phyloP scores from a whole-genome alignment of 176 grass and related monocot genomes.

The Phyllostachys edulis region DNA sequence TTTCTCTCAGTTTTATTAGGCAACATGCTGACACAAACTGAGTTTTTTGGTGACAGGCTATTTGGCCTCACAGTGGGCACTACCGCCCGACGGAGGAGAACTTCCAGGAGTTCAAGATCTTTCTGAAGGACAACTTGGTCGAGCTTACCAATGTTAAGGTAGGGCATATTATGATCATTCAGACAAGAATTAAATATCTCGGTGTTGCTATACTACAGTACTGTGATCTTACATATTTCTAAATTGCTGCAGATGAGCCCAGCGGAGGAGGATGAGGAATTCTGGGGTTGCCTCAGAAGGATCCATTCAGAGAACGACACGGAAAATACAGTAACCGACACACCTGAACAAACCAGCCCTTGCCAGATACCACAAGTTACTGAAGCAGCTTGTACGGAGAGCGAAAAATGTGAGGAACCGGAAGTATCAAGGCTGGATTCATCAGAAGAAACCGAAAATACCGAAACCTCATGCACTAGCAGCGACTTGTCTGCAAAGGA shows the following conservation, averaged over 20 bases:
- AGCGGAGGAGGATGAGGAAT: constrained; percentile 67
- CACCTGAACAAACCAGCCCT: not conserved
- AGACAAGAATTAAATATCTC: not conserved
- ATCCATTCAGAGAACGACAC: constrained; percentile 33
- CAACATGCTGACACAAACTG: constrained; percentile 6
- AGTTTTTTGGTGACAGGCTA: constrained; percentile 56
- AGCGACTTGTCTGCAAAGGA: constrained; percentile 46
- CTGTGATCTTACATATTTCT: constrained; percentile 3
- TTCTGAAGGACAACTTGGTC: constrained; percentile 62
- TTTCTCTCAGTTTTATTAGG: not conserved
- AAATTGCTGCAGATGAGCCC: constrained; percentile 64
- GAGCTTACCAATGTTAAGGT: constrained; percentile 78
- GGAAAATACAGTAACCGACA: not conserved
- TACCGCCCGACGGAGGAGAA: constrained; percentile 83
- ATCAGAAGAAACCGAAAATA: not conserved
- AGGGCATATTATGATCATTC: not conserved
- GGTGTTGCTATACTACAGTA: not conserved
- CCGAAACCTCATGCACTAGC: not conserved
- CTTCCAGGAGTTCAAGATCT: constrained; percentile 80
- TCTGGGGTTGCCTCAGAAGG: constrained; percentile 42
- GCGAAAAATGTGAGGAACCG: not conserved
- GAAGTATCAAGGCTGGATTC: not conserved
- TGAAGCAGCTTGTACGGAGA: not conserved
- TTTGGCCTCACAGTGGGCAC: constrained; percentile 91
- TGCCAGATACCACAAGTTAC: not conserved